A percentile compares a stretch with the other conserved stretches of the same genome.
phyloP scores from a whole-genome alignment of 352 stramenopile genomes.

The Phytopythium boreale region DNA sequence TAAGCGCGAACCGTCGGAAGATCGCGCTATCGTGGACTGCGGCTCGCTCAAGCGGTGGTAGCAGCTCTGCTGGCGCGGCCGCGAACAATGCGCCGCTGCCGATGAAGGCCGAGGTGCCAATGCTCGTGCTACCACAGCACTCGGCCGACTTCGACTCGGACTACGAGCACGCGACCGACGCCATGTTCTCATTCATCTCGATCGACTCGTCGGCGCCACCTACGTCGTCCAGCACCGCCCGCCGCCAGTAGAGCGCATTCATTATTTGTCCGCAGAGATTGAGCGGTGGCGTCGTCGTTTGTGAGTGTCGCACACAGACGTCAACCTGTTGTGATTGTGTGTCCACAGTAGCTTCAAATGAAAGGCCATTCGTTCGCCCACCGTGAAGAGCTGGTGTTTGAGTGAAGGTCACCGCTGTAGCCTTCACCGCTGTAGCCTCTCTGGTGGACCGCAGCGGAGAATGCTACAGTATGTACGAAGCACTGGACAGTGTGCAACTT shows the following conservation, averaged over 20 bases:
- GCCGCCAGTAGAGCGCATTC: not conserved
- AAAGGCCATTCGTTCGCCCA: too few species aligned
- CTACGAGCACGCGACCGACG: constrained; percentile 23
- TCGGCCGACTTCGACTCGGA: constrained; percentile 13
- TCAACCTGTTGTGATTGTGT: too few species aligned
- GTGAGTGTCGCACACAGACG: not conserved
- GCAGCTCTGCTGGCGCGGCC: not conserved
- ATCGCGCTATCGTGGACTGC: constrained; percentile 12
- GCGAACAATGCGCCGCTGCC: not conserved
- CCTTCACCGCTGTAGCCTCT: too few species aligned
- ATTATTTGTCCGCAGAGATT: not conserved
- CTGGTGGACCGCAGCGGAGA: too few species aligned
- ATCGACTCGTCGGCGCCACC: constrained; percentile 16
- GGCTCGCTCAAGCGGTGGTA: not conserved
- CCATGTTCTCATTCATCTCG: constrained; percentile 36
- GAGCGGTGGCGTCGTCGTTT: not conserved
- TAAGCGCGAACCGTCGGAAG: constrained; percentile 12
- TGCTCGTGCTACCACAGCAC: constrained; percentile 8
- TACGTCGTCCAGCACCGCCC: not conserved
- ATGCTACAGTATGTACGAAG: too few species aligned
- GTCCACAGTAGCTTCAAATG: too few species aligned
- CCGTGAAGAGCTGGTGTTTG: too few species aligned
- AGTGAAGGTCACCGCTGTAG: too few species aligned
- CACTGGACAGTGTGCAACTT: too few species aligned
- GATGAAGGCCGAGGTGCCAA: constrained; percentile 7